phyloP scores from a whole-genome alignment of 1,139 yeast genomes.

The Hemisphaericaspora subhashii region DNA sequence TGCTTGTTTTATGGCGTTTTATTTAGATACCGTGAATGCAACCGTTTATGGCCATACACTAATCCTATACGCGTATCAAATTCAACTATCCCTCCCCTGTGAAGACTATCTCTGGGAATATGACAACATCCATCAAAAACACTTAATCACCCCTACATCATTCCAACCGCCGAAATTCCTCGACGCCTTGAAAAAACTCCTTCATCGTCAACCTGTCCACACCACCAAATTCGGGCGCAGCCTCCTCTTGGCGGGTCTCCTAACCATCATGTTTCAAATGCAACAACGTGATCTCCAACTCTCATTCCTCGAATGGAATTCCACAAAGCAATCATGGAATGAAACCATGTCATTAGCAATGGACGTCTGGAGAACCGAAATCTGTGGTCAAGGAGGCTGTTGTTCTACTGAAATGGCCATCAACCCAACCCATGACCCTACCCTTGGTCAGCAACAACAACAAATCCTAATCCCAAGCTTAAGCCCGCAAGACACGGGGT shows the following conservation, averaged over 20 bases:
- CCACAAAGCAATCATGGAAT: slow-evolving; percentile 53
- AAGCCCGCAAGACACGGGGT: slow-evolving; percentile 33
- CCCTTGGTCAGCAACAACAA: no score
- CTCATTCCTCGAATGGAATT: slow-evolving; percentile 33
- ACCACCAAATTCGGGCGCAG: slow-evolving; percentile 60
- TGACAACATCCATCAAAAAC: slow-evolving; percentile 12
- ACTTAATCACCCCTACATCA: slow-evolving; percentile 1
- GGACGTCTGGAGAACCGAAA: slow-evolving; percentile 53
- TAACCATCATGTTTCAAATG: slow-evolving; percentile 69
- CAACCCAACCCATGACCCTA: slow-evolving; percentile 13
- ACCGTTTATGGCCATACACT: slow-evolving; percentile 33
- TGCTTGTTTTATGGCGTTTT: slow-evolving; percentile 32
- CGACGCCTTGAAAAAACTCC: slow-evolving; percentile 53
- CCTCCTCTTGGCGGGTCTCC: slow-evolving; percentile 62
- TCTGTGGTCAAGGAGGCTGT: slow-evolving; percentile 31
- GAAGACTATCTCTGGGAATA: slow-evolving; percentile 33
- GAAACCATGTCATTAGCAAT: slow-evolving; percentile 62
- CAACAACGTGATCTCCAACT: slow-evolving; percentile 66
- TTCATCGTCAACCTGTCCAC: slow-evolving; percentile 52
- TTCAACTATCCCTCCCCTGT: slow-evolving; percentile 31
- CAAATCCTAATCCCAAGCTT: slow-evolving; percentile 21
- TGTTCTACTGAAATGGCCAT: slow-evolving; percentile 26
- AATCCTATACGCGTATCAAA: slow-evolving; percentile 31
- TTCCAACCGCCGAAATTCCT: slow-evolving; percentile 38
- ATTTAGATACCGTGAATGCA: slow-evolving; percentile 32